Evolutionary conservation across 257 asterid species (phyloP).

Genomic region (Rehmannia glutinosa): DNA sequence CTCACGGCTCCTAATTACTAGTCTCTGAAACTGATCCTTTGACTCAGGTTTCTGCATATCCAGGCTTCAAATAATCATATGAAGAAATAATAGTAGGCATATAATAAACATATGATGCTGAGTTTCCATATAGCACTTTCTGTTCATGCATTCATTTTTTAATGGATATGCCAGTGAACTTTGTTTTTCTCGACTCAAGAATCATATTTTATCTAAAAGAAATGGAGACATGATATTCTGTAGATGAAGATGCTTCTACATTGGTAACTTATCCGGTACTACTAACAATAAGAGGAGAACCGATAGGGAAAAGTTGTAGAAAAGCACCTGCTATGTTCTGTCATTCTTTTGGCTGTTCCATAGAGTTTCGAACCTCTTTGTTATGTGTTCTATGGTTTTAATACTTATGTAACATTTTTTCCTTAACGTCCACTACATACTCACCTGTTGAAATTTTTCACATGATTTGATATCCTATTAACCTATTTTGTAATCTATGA

Average conservation of each 20-base stretch:
- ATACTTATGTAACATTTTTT: background rate
- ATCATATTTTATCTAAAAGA: no score
- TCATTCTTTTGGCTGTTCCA: background rate
- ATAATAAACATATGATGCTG: background rate
- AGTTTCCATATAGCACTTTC: background rate
- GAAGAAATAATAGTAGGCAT: slow-evolving; percentile 9
- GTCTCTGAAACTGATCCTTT: background rate
- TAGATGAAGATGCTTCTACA: background rate
- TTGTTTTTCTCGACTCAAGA: no score
- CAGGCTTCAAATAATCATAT: background rate
- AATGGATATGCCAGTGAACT: no score
- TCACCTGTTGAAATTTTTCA: background rate
- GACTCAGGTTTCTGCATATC: background rate
- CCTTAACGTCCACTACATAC: background rate
- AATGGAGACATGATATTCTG: background rate
- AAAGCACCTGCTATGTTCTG: background rate
- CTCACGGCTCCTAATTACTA: background rate
- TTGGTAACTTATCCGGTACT: background rate
- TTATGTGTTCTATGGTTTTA: background rate
- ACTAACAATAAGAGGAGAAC: no score
- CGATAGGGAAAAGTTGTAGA: background rate
- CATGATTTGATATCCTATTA: slow-evolving; percentile 7
- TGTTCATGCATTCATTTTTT: background rate
- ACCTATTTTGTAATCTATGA: background rate
- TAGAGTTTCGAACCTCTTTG: background rate